Evolutionary conservation across 495 filamentous ascomycete genomes (phyloP), one percentile per base, ranked within the genome.

Genomic region (Pseudoneurospora amorphoporcata): DNA sequence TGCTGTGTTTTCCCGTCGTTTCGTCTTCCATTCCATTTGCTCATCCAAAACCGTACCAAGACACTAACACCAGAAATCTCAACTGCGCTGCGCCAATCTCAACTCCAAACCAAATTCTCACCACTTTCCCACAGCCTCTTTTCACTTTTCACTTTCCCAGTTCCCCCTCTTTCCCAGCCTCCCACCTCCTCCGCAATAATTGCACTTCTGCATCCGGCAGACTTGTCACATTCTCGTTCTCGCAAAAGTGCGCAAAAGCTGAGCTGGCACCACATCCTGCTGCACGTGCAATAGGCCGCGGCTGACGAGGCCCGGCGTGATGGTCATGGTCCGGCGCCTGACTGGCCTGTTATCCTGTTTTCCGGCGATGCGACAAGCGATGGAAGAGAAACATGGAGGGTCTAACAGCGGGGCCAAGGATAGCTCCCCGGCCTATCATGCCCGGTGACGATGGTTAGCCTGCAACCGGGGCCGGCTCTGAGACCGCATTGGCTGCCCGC

Each of bases 381-480:
- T 17, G 12, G 29, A 16, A 65, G 53, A 35, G 29, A 65, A 65
- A 65, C 29, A 35, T 65, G 65, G 70, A 72, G 71, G 53, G 72
- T 68, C 69, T 61, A 39, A n/a, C 68, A 68, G 76, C 76, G 80
- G 79, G 76, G 78, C 74, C 53, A 69, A 69, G 17, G 73, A 74
- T 37, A 72, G 42, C 7, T 69, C 74, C 72, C 76, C 73, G 69
- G 75, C 80, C 80, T 82, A 82, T 82, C 79, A 80, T 16, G 71
- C 72, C 41, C 53, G 45, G 39, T 58, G 70, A 74, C 75, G 71
- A 70, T 53, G 40, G 73, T 75, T 77, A 76, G 74, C 73, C 73
- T 75, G 78, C 76, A 72, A 77, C 77, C 74, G 14, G 53, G 53
- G 53, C 14, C 29, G 53, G 29, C 53, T 65, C 29, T 65, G 53